phyloP scores from a whole-genome alignment of 2,329 filamentous ascomycete species.

The Chaetothyriales sp. region DNA sequence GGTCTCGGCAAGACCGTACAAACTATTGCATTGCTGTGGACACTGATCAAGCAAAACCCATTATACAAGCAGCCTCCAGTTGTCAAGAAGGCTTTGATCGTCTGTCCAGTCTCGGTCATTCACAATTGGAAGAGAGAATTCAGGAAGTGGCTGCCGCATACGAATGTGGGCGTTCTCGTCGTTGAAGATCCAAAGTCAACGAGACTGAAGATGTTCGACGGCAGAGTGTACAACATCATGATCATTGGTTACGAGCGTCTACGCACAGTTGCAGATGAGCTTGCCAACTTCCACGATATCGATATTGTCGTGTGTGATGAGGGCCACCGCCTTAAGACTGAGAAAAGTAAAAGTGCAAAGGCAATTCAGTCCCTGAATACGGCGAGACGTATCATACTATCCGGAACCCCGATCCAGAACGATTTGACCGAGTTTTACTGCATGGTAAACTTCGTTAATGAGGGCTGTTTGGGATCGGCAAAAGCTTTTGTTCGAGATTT shows the following conservation, averaged over 20 bases:
- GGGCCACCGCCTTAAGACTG: slow-evolving; percentile 53
- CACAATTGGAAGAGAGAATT: slow-evolving; percentile 63
- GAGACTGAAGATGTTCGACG: slow-evolving; percentile 54
- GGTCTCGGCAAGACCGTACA: slow-evolving; percentile 61
- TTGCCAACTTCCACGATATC: slow-evolving; percentile 48
- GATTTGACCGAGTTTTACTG: slow-evolving; percentile 54
- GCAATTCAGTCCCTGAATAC: slow-evolving; percentile 53
- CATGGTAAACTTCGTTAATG: slow-evolving; percentile 57
- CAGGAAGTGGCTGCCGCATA: slow-evolving; percentile 58
- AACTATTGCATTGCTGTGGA: slow-evolving; percentile 59
- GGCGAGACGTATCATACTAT: slow-evolving; percentile 47
- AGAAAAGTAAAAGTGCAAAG: slow-evolving; percentile 53
- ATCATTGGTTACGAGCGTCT: slow-evolving; percentile 62
- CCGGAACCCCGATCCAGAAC: slow-evolving; percentile 56
- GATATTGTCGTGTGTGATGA: slow-evolving; percentile 61
- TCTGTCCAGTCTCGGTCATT: slow-evolving; percentile 59
- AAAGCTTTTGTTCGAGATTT: slow-evolving; percentile 51
- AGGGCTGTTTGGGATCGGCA: slow-evolving; percentile 49
- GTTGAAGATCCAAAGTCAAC: slow-evolving; percentile 46
- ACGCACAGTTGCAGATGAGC: slow-evolving; percentile 49
- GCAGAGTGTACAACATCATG: slow-evolving; percentile 55
- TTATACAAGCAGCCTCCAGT: slow-evolving; percentile 44
- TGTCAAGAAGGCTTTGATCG: slow-evolving; percentile 57
- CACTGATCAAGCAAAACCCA: slow-evolving; percentile 57
- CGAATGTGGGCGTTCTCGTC: slow-evolving; percentile 56